Conservation (phyloP, 2,329 filamentous ascomycete genomes). For the Nigrospora sphaerica region DNA sequence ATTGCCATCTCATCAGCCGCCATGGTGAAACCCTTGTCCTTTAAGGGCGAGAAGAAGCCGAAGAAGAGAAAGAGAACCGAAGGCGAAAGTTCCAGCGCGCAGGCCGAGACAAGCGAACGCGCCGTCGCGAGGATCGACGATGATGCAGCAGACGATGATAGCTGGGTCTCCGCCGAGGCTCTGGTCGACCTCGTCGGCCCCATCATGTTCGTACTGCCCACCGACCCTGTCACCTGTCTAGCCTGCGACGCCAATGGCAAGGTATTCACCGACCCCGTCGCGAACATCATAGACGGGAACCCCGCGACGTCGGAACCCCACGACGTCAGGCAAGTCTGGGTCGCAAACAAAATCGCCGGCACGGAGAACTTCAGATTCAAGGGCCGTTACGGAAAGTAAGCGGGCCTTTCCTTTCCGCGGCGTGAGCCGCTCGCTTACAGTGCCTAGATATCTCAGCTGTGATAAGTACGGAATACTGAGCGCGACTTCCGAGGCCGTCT, state of each 20-base stretch:
- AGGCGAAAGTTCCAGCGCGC: constrained; percentile 32
- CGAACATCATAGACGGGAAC: constrained; percentile 83
- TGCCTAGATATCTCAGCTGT: constrained; percentile 68
- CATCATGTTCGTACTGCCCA: constrained; percentile 74
- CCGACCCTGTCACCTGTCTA: constrained; percentile 64
- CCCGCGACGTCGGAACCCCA: constrained; percentile 85
- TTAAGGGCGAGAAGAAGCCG: constrained; percentile 95
- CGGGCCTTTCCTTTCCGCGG: constrained; percentile 3
- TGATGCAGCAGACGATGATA: constrained; percentile 61
- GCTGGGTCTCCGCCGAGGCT: constrained; percentile 81
- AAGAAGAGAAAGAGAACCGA: constrained; percentile 81
- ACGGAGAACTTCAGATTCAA: constrained; percentile 82
- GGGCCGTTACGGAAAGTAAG: constrained; percentile 76
- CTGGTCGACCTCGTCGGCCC: constrained; percentile 73
- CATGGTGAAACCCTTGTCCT: constrained; percentile 85
- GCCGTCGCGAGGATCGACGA: constrained; percentile 24
- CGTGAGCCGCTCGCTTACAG: background rate
- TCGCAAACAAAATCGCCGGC: constrained; percentile 76
- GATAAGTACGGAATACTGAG: constrained; percentile 75
- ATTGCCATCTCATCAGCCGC: constrained; percentile 10
- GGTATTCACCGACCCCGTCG: constrained; percentile 73
- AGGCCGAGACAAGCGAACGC: constrained; percentile 26
- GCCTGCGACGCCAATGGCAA: constrained; percentile 82
- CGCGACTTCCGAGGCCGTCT: constrained; percentile 74
- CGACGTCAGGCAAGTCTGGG: constrained; percentile 93